These are phyloP conservation scores for Colletotrichum plurivorum DNA, from an alignment of 2,329 filamentous ascomycete species.

Conservation along the genomic window DNA sequence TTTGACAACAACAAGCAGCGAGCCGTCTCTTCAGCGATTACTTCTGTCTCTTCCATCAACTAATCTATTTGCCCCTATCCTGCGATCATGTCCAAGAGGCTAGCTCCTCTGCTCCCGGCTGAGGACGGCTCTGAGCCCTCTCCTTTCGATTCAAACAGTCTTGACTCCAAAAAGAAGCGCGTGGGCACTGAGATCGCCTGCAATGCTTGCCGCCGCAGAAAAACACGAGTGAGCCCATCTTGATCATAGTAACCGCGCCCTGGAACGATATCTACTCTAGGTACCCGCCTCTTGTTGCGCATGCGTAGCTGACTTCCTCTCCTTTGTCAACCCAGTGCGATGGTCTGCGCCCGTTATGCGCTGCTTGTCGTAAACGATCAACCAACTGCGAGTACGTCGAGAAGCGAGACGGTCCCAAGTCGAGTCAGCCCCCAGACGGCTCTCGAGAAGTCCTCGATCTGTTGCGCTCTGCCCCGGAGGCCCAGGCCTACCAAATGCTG, in stretches of 20 bases:
- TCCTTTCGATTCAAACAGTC: background rate
- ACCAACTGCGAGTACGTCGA: slow-evolving; percentile 42
- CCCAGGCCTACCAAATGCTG: slow-evolving; percentile 42
- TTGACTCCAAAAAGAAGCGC: slow-evolving; percentile 42
- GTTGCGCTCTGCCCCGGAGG: slow-evolving; percentile 42
- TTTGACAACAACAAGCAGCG: too few species aligned
- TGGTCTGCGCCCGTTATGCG: slow-evolving; percentile 42
- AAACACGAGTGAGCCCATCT: slow-evolving; percentile 43
- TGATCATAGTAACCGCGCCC: background rate
- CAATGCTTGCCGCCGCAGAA: slow-evolving; percentile 44
- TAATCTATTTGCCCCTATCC: background rate
- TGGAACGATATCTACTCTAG: background rate
- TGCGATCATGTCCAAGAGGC: slow-evolving; percentile 17
- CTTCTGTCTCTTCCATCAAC: too few species aligned
- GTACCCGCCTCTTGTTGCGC: too few species aligned
- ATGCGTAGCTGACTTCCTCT: background rate
- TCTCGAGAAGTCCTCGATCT: slow-evolving; percentile 45
- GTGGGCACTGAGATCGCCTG: slow-evolving; percentile 45
- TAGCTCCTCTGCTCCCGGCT: slow-evolving; percentile 31
- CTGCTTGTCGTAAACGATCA: slow-evolving; percentile 40
- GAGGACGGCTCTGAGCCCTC: background rate
- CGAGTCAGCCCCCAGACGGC: slow-evolving; percentile 5
- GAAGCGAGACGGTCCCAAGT: slow-evolving; percentile 18
- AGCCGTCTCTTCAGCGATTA: too few species aligned
- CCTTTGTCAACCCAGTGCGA: slow-evolving; percentile 40